Base-by-base conservation (phyloP, 2,329 filamentous ascomycete genomes). In the Emergomyces pasteurianus region DNA sequence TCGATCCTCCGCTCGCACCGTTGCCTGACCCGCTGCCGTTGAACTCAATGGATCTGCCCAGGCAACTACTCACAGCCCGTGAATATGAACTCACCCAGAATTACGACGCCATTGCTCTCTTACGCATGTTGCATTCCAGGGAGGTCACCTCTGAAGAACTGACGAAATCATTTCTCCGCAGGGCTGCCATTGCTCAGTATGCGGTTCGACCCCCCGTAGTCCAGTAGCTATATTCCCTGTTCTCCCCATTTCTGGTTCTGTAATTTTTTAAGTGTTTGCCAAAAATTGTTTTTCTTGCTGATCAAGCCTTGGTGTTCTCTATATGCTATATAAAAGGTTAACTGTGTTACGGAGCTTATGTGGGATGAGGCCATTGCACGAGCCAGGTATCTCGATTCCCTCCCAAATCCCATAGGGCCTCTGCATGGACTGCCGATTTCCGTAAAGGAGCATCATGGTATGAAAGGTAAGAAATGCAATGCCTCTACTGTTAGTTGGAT, bases 381-480 rank as follows among this genome's bases (percentile, higher is more conserved):
- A 14, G 81, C 81, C 0, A 70, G 72, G 21, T 67, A 75, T 31
- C 74, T 83, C 0, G 82, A 84, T 61, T 69, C 71, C 0, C 72
- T 71, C 38, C 72, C 72, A 0, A 70, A 68, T 52, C 73, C 79
- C 1, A 66, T 82, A 1, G 84, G 84, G 0, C 83, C 84, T 1
- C 74, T 87, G 0, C 83, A 87, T 66, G 84, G 85, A 4, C 74
- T 87, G 0, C 84, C 84, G 0, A 76, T 87, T 54, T 76, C 74
- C 40, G 63, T 81, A 36, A 81, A 79, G 60, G 75, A 80, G 55
- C 75, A 79, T 60, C 77, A 79, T 64, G 67, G 71, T 47, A 64
- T 80, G 34, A 70, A 73, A 5, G 82, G 81, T 9, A 77, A 85
- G 53, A 84, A 86, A 0, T 83, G 80, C n/a, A 70, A 72, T 40